Base-by-base conservation (phyloP, 2,329 filamentous ascomycete species). In the Aspergillus uvarum region DNA sequence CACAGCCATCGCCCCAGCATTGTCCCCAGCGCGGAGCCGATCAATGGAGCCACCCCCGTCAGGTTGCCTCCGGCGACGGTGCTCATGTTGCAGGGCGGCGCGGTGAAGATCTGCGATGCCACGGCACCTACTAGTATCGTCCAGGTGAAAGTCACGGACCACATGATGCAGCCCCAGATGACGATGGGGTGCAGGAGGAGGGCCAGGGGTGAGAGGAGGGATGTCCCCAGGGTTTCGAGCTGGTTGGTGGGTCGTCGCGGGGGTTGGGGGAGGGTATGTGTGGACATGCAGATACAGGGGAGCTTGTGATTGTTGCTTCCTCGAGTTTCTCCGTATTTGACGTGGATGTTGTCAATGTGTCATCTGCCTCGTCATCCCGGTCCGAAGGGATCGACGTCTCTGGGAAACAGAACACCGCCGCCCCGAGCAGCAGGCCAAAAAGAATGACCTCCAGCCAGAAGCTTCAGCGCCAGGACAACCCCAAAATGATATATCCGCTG, bases 401-500 rank as follows among this genome's bases (percentile, higher is more conserved):
- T 4, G 48, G 48, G 22, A 50, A 50, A 16, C 10, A 31, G 11
- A 50, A 29, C 19, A 50, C 2, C 21, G n/a, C 22, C 14, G 48
- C 48, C 21, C 10, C 48, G 12, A 50, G 24, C 19, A 50, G 21
- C 1, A 26, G 19, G 21, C 22, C 48, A 29, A 51, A 51, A 22
- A 32, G 48, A 29, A 51, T 51, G 8, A 22, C 48, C n/a, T 51
- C 48, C 0, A 51, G 48, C 24, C 48, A 29, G 29, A 51, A 51
- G 4, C 11, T 8, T 24, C 48, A 51, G 8, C 48, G 48, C 48
- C 48, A 51, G 14, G 48, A 51, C 4, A 51, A 22, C 10, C 12
- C 24, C 12, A 44, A 21, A 21, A 56, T 48, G 38, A 56, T 38
- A 56, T 56, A 56, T 7, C 53, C 44, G 22, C 53, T 49, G 8